Evolutionary conservation across 768 basidiomycete species (phyloP).

Genomic region (Neoboletus subvelutipes): DNA sequence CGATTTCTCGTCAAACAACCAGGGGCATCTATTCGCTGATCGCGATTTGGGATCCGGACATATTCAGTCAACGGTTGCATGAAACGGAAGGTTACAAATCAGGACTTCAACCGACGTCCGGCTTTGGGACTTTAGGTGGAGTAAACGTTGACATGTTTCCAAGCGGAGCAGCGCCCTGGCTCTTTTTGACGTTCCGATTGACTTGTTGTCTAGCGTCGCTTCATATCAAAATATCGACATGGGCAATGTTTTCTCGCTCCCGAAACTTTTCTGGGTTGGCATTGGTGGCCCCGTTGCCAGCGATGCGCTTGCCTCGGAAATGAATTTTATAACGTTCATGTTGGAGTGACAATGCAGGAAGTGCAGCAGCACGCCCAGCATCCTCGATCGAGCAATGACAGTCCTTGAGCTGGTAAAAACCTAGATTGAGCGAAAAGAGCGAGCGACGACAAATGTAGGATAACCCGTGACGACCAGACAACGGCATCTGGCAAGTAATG

Average conservation of each 20-base stretch:
- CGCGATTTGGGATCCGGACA: slow-evolving; percentile 1
- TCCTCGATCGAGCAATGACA: slow-evolving; percentile 2
- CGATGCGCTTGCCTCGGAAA: neutral
- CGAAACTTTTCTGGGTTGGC: neutral
- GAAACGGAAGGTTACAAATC: neutral
- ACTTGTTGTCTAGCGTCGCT: neutral
- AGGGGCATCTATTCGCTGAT: neutral
- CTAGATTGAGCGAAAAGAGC: neutral
- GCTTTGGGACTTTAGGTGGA: slow-evolving; percentile 4
- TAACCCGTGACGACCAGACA: neutral
- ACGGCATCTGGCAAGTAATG: neutral
- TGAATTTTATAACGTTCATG: neutral
- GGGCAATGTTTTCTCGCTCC: slow-evolving; percentile 1
- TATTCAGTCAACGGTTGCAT: slow-evolving; percentile 1
- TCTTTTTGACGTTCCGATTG: neutral
- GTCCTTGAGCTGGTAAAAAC: neutral
- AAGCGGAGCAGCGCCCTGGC: neutral
- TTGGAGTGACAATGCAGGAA: neutral
- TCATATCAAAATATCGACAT: neutral
- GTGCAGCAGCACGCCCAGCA: neutral
- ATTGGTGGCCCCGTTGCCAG: neutral
- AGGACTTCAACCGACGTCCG: neutral
- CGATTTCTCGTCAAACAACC: neutral
- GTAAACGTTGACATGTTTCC: neutral
- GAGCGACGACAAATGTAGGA: neutral